Conservation (phyloP, 1,139 yeast species). For the Saccharomyces hybrid region DNA sequence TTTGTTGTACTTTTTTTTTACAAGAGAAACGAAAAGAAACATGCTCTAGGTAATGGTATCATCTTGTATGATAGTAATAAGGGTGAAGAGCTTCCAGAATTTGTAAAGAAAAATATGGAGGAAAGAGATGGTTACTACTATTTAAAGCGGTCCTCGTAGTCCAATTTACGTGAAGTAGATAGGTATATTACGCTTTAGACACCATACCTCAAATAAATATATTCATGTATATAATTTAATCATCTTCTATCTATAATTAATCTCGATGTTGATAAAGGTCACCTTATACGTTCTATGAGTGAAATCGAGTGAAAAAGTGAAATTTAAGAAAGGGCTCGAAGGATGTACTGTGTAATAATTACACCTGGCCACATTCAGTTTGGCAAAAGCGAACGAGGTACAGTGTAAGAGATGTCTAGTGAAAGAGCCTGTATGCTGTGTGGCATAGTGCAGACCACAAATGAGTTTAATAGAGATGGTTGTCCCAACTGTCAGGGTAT, state of each 20-base stretch:
- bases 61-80: slow-evolving; percentile 30
- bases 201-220: background rate
- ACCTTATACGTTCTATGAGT: background rate
- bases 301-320: background rate
- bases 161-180: background rate
- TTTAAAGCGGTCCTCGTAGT: slow-evolving; percentile 8
- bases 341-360: background rate
- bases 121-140: slow-evolving; percentile 28
- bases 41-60: slow-evolving; percentile 50
- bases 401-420: slow-evolving; percentile 31
- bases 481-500: slow-evolving; percentile 96
- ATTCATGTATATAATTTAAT: background rate
- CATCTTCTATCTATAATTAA: background rate
- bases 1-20: slow-evolving; percentile 50
- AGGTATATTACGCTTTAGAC: background rate
- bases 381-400: background rate
- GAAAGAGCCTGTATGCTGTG: slow-evolving; percentile 98
- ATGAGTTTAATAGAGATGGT: slow-evolving; percentile 69
- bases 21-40: slow-evolving; percentile 48
- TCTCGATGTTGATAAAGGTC: background rate
- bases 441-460: slow-evolving; percentile 64
- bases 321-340: background rate
- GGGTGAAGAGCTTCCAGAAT: slow-evolving; percentile 29
- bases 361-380: background rate
- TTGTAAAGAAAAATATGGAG: slow-evolving; percentile 24